Evolutionary conservation across 1,284 basidiomycete genomes (phyloP), one percentile per base, ranked within the genome.

Genomic region (Lentinus polychrous): DNA sequence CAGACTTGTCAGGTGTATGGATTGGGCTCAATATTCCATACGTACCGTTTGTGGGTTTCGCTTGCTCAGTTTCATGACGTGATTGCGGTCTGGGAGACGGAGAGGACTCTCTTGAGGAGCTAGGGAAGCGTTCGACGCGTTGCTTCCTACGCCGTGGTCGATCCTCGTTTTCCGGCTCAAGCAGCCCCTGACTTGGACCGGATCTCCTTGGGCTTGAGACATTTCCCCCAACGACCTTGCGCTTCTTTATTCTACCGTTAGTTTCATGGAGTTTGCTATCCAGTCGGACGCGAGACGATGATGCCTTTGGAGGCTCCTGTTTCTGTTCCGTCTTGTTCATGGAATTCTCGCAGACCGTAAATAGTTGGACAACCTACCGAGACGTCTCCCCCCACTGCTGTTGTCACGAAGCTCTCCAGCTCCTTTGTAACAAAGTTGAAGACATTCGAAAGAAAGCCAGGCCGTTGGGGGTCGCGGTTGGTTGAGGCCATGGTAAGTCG

Each of bases 401-500:
- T 81, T 34, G 74, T 65, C 15, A 87, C 72, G 62, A 88, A 88
- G 12, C 80, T 81, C 43, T 79, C 79, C 24, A 88, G 58, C 61
- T 88, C 85, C 40, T 77, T 70, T n/a, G 84, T 77, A 3, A 88
- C 76, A 59, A 81, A 85, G 59, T 65, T 74, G 56, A 87, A 72
- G 6, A 87, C 81, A 52, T 77, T 78, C 4, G 81, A 78, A 36
- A 88, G 58, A 10, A 87, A 57, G 47, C 83, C 76, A 12, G 62
- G 55, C 35, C 55, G 43, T 24, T 55, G 51, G 38, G 57, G 49
- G 36, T 58, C 52, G 51, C 57, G 57, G 49, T 51, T 55, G 27
- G 4, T 27, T 27, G 27, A 5, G 43, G 55, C 49, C 57, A 40
- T 40, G 39, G 39, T 37, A 15, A 5, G 39, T 23, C 8, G 18